Evolutionary conservation across 345 rosid species (phyloP).

Genomic region (Trapa bicornis): DNA sequence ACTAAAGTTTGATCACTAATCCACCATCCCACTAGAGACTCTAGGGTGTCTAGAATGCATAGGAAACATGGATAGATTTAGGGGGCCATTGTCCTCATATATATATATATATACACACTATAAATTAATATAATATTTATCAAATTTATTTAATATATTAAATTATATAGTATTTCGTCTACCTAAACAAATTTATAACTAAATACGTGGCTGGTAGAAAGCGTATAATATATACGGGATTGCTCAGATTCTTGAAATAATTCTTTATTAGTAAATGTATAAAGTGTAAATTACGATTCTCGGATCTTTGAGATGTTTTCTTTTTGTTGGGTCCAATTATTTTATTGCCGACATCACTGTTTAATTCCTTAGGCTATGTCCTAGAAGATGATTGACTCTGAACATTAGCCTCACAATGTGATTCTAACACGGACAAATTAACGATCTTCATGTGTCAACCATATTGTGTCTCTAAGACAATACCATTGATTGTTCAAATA

Average conservation of each 20-base stretch:
- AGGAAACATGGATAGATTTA: too few species aligned
- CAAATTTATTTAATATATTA: too few species aligned
- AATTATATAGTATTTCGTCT: too few species aligned
- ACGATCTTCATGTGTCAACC: background rate
- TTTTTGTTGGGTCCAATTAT: background rate
- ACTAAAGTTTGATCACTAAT: too few species aligned
- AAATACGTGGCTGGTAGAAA: too few species aligned
- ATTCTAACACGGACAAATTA: background rate
- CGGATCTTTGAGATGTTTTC: background rate
- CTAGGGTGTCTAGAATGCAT: too few species aligned
- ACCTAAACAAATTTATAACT: too few species aligned
- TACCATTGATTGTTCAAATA: background rate
- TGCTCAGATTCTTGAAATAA: background rate
- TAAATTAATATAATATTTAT: too few species aligned
- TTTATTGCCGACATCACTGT: background rate
- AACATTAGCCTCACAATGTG: conserved; percentile 3
- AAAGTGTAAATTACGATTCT: background rate
- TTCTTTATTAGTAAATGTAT: background rate
- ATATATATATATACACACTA: too few species aligned
- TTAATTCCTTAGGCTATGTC: background rate
- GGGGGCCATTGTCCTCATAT: too few species aligned
- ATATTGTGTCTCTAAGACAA: background rate
- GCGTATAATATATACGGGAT: background rate
- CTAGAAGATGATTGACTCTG: background rate
- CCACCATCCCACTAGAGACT: too few species aligned